Conservation (phyloP, 2,329 filamentous ascomycete genomes). For the Magnaporthiopsis poae region DNA sequence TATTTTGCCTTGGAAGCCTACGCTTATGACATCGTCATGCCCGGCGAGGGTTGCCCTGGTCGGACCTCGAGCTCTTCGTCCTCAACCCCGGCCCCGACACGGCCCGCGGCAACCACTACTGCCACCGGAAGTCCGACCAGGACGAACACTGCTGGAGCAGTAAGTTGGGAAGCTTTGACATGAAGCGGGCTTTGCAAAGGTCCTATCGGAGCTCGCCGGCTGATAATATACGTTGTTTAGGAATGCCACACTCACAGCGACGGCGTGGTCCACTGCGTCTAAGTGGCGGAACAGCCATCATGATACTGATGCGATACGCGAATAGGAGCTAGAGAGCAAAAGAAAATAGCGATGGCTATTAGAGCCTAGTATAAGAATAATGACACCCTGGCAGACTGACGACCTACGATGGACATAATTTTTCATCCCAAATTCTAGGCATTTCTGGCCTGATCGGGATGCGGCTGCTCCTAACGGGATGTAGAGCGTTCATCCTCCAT, state of each 20-base stretch:
- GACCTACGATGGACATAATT: background rate
- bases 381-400: background rate
- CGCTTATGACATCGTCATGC: conserved; percentile 54
- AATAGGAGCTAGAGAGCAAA: too few relatives aligned
- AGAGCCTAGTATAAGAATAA: background rate
- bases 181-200: background rate
- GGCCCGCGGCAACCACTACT: background rate
- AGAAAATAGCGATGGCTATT: background rate
- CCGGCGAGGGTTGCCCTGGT: conserved; percentile 52
- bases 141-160: conserved; percentile 36
- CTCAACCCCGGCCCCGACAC: background rate
- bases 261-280: conserved; percentile 27
- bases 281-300: background rate
- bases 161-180: conserved; percentile 12
- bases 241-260: conserved; percentile 35
- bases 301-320: background rate
- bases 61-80: conserved; percentile 14
- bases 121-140: conserved; percentile 10
- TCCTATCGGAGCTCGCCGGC: conserved; percentile 33
- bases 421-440: background rate
- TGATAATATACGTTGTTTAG: conserved; percentile 37
- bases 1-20: conserved; percentile 62
- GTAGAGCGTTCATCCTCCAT: background rate
- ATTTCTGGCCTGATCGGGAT: background rate
- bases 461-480: background rate